These are phyloP conservation scores for Metschnikowia picachoensis DNA, from an alignment of 805 yeast genomes.

Conservation along the genomic window DNA sequence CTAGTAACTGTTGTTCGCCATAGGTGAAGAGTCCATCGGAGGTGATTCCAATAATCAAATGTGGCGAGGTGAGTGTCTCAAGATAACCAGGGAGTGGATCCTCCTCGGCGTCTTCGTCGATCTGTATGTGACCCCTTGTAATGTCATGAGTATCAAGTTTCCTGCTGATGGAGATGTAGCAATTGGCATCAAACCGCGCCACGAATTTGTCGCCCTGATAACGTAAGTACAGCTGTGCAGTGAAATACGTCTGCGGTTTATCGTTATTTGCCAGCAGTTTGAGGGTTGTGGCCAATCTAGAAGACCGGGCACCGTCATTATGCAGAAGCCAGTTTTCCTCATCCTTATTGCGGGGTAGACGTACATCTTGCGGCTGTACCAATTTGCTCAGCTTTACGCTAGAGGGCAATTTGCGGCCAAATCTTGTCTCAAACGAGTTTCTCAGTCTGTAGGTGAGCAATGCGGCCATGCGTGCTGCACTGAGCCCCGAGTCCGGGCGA, in stretches of 20 bases:
- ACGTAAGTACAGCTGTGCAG: slow-evolving; percentile 92
- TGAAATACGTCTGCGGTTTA: slow-evolving; percentile 63
- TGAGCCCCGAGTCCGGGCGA: slow-evolving; percentile 80
- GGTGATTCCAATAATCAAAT: slow-evolving; percentile 80
- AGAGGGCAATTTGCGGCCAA: slow-evolving; percentile 66
- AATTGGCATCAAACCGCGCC: slow-evolving; percentile 89
- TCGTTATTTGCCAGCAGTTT: slow-evolving; percentile 9
- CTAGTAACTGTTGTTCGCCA: slow-evolving; percentile 84
- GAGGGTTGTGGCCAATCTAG: slow-evolving; percentile 1
- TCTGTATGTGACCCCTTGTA: slow-evolving; percentile 63
- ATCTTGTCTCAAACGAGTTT: slow-evolving; percentile 84
- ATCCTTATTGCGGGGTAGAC: slow-evolving; percentile 45
- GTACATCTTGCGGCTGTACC: slow-evolving; percentile 19
- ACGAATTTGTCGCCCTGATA: slow-evolving; percentile 93
- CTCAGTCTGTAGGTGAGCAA: slow-evolving; percentile 87
- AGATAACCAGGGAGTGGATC: slow-evolving; percentile 49
- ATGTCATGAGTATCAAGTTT: slow-evolving; percentile 95
- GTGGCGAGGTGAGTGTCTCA: slow-evolving; percentile 61
- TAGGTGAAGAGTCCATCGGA: slow-evolving; percentile 92
- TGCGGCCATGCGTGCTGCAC: slow-evolving; percentile 98
- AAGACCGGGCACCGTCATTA: slow-evolving; percentile 67
- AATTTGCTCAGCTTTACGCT: background rate
- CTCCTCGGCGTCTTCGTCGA: slow-evolving; percentile 29
- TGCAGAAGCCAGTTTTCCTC: slow-evolving; percentile 83
- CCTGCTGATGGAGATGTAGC: slow-evolving; percentile 90